Base-by-base conservation (phyloP, 768 basidiomycete genomes). In the Collybiopsis confluens region DNA sequence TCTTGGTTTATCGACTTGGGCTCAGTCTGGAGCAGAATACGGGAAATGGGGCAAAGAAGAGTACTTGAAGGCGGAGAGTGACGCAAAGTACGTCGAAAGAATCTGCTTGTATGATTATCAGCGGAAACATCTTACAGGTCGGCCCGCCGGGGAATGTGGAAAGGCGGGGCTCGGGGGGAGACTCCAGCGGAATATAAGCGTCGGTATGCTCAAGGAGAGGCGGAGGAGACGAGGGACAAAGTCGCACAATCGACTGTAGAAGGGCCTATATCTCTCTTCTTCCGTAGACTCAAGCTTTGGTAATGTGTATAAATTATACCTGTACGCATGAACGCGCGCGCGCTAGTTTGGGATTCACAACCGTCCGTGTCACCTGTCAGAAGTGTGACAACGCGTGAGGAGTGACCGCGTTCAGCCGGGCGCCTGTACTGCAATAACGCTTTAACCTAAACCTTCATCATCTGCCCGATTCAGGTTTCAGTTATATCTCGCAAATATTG, bases 121-220 rank as follows among this genome's bases (percentile, higher is more conserved):
- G n/a, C n/a, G n/a, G n/a, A n/a, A n/a, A n/a, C n/a, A n/a, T n/a
- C n/a, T n/a, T 15, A 37, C 42, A 93, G 90, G 61, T 64, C 68
- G 33, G 78, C 79, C 27, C 79, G 77, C 48, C 71, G 74, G 55
- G 93, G 93, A 0, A 88, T 93, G 77, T 96, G 92, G 92, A 72
- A 68, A 24, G 58, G 77, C 2, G 83, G 82, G 1, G 61, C 60
- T 0, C 60, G 58, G 4, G 71, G 71, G 13, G 93, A 95, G 59
- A 82, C 80, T 7, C 93, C 93, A 0, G 79, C 83, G 0, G 85
- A 88, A 45, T 95, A 89, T 67, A 95, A 97, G 70, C 82, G 81
- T 30, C 76, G 90, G 33, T 68, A 83, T 60, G 77, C 79, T 28
- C 35, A 35, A 37, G 21, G 20, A 37, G 46, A 47, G 5, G 24